Percentiles rank a stretch among this genome's conserved stretches.
Conservation (phyloP, 371 early-diverging fungal species). For the Conidiobolus incongruus region DNA sequence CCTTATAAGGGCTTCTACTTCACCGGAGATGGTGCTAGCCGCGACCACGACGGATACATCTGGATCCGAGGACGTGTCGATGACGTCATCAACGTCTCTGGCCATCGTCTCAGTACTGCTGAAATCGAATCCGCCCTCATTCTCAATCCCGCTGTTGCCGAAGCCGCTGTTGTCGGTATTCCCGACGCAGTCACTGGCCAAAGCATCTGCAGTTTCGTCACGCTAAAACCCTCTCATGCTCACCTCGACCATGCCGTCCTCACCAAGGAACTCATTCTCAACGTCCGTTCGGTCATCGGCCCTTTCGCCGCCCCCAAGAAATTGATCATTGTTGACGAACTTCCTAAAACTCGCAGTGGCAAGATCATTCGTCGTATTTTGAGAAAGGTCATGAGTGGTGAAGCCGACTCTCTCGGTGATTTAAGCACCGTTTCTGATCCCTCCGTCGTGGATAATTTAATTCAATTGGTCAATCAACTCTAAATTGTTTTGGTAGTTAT, state of each 20-base stretch:
- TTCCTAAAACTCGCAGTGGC: constrained; percentile 97
- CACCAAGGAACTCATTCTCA: constrained; percentile 35
- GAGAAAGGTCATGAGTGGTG: constrained; percentile 72
- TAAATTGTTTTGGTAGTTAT: no score
- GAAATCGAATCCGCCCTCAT: constrained; percentile 87
- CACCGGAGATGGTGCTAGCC: constrained; percentile 73
- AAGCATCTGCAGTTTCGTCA: constrained; percentile 45
- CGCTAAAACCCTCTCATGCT: constrained; percentile 27
- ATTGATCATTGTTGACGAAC: constrained; percentile 57
- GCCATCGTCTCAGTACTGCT: constrained; percentile 89
- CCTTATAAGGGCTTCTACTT: constrained; percentile 72
- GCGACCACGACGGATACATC: constrained; percentile 84
- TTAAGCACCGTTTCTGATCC: constrained; percentile 79
- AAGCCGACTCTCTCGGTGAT: constrained; percentile 71
- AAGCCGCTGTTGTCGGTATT: constrained; percentile 87
- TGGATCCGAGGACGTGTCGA: constrained; percentile 90
- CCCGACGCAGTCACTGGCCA: constrained; percentile 87
- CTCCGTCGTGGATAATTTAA: no score
- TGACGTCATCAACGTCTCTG: constrained; percentile 95
- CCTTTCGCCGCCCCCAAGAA: constrained; percentile 86
- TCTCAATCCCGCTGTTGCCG: constrained; percentile 59
- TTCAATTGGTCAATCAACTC: no score
- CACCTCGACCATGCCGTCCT: constrained; percentile 18
- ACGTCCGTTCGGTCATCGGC: constrained; percentile 76
- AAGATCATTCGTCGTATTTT: constrained; percentile 92